Evolutionary conservation across 1,284 basidiomycete species (phyloP), one percentile per base, ranked within the genome.

Genomic region (Wallemia mellicola): DNA sequence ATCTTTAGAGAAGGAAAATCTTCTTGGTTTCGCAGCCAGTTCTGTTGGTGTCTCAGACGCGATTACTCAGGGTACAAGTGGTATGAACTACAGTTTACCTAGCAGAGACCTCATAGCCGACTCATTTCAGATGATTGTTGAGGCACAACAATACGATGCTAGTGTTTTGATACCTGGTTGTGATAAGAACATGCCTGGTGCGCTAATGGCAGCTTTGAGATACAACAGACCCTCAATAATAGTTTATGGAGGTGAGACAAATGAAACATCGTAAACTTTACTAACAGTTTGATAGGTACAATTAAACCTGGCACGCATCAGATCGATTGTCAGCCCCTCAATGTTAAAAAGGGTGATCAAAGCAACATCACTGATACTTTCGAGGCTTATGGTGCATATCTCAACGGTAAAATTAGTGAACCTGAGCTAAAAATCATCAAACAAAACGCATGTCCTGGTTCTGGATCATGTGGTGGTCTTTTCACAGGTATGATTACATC

Each of bases 111-210:
- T 92, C 59, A 92, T 92, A 64, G 87, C 86, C 24, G 87, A 91
- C 67, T 85, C 83, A 28, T 82, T 91, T 62, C 86, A 91, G 73
- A 79, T 83, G 32, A 56, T 30, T 27, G 60, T 28, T 3, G 61
- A 82, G 81, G 83, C 82, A 17, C 83, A 86, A 74, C 79, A 85
- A 68, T 83, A 88, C 65, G 85, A 88, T 63, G 85, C 76, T n/a
- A 85, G 85, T 65, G 84, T 88, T 28, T 28, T 60, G 24, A 55
- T 27, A 26, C 27, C 59, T 48, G 65, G 68, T 0, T 89, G 86
- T 64, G 86, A 92, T 72, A 92, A 91, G 73, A 89, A 89, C 68
- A 89, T 88, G 85, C 87, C 87, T 17, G 87, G 85, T 24, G 83
- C 81, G 64, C 73, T 89, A 62, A 87, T 89, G 67, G 86, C 86